A percentile compares a stretch with the other conserved stretches of the same genome.
These are phyloP conservation scores for Globisporangium apiculatum DNA, from an alignment of 352 stramenopile genomes.

Conservation along the genomic window DNA sequence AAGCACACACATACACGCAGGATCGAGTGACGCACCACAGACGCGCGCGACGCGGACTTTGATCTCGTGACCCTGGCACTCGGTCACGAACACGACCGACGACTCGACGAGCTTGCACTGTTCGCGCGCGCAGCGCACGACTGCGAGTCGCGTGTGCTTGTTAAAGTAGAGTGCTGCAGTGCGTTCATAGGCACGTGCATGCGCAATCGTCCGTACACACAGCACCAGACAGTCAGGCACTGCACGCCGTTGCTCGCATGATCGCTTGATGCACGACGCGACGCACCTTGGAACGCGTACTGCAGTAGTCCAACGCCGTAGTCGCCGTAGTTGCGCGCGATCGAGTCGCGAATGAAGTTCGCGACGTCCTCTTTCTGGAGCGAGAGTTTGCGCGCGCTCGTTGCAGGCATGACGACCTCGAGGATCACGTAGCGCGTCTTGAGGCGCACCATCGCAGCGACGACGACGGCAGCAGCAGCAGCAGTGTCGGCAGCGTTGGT, in stretches of 20 bases:
- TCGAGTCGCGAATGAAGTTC: constrained; percentile 48
- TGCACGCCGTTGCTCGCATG: too few relatives aligned
- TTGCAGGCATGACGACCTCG: constrained; percentile 27
- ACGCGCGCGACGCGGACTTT: constrained; percentile 54
- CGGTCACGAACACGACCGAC: constrained; percentile 67
- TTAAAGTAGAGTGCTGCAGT: constrained; percentile 59
- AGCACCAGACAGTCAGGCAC: not conserved
- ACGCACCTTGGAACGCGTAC: constrained; percentile 71
- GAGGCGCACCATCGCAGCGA: constrained; percentile 50
- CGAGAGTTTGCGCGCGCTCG: constrained; percentile 30
- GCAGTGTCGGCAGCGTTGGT: not conserved
- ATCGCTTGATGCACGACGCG: too few relatives aligned
- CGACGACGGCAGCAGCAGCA: too few relatives aligned
- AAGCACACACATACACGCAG: not conserved
- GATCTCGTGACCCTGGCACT: constrained; percentile 49
- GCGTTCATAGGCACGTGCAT: not conserved
- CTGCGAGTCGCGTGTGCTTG: constrained; percentile 37
- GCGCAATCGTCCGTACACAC: not conserved
- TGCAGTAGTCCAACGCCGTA: constrained; percentile 55
- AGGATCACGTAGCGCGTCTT: constrained; percentile 75
- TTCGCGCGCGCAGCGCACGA: constrained; percentile 58
- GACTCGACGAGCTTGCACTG: constrained; percentile 69
- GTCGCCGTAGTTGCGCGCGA: constrained; percentile 62
- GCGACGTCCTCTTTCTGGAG: constrained; percentile 60
- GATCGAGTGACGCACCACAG: constrained; percentile 35